Evolutionary conservation across 1,284 basidiomycete species (phyloP).

Genomic region (Apiotrichum brassicae): DNA sequence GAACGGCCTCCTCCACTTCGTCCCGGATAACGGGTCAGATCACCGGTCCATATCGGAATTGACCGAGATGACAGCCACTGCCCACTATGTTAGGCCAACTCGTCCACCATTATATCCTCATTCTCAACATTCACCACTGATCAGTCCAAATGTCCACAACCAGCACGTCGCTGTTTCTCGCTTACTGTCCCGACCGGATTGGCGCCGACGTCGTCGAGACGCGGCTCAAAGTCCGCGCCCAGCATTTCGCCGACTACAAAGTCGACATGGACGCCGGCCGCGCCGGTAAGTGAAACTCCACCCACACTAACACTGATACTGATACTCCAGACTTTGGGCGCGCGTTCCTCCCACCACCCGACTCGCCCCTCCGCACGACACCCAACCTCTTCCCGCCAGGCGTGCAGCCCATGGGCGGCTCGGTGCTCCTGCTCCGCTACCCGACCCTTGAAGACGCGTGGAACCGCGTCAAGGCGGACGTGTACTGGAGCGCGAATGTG

Average conservation of each 20-base stretch:
- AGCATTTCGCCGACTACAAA: slow-evolving; percentile 31
- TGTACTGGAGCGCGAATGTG: slow-evolving; percentile 42
- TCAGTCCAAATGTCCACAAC: slow-evolving; percentile 10
- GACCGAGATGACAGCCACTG: too few species aligned
- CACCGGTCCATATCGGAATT: too few species aligned
- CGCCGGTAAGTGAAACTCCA: slow-evolving; percentile 16
- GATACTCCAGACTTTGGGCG: slow-evolving; percentile 28
- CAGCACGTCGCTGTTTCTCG: slow-evolving; percentile 32
- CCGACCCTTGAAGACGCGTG: slow-evolving; percentile 29
- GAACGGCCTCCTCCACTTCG: too few species aligned
- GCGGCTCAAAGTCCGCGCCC: slow-evolving; percentile 30
- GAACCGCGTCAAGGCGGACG: slow-evolving; percentile 36
- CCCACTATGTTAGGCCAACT: too few species aligned
- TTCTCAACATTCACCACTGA: too few species aligned
- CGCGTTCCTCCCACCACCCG: slow-evolving; percentile 25
- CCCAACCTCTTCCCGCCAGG: slow-evolving; percentile 20
- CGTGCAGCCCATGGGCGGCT: slow-evolving; percentile 38
- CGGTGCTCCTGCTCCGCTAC: slow-evolving; percentile 35
- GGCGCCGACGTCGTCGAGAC: slow-evolving; percentile 23
- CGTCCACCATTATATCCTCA: too few species aligned
- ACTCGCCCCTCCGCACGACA: slow-evolving; percentile 14
- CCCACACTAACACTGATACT: background rate
- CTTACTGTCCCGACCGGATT: slow-evolving; percentile 33
- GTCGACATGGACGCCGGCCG: slow-evolving; percentile 26
- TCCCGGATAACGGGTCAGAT: too few species aligned